Conservation (phyloP, 371 early-diverging fungal species). For the Capniomyces stellatus region DNA sequence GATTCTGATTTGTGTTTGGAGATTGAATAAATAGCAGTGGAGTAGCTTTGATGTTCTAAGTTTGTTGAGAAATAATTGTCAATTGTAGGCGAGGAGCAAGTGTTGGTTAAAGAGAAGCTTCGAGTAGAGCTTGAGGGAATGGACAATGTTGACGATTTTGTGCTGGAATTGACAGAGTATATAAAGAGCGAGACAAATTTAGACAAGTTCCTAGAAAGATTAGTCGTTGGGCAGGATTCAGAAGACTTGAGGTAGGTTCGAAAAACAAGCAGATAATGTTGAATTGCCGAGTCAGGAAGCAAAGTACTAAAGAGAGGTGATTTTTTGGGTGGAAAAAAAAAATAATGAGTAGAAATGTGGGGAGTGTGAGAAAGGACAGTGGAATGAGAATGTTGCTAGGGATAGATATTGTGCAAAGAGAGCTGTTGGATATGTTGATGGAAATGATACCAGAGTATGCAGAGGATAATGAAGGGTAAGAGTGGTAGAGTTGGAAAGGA, state of each 20-base stretch:
- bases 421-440: conserved; percentile 35
- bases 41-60: neutral
- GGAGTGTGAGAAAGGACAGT: conserved; percentile 25
- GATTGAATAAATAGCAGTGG: no score
- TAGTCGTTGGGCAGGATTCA: neutral
- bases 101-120: neutral
- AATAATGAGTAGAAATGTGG: neutral
- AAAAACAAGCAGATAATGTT: neutral
- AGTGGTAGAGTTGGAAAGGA: neutral
- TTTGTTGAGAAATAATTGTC: neutral
- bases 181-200: neutral
- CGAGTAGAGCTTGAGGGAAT: neutral
- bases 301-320: neutral
- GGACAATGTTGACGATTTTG: neutral
- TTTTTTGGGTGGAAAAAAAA: neutral
- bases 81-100: neutral
- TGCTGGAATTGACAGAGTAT: neutral
- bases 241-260: neutral
- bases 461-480: conserved; percentile 28
- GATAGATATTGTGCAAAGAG: conserved; percentile 40
- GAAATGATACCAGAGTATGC: conserved; percentile 46
- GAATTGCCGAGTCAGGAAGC: neutral
- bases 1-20: no score
- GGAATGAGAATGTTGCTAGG: conserved; percentile 38
- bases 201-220: neutral